Evolutionary conservation across 441 rosid species (phyloP), one percentile per base, ranked within the genome.

Genomic region (Capsella rubella): DNA sequence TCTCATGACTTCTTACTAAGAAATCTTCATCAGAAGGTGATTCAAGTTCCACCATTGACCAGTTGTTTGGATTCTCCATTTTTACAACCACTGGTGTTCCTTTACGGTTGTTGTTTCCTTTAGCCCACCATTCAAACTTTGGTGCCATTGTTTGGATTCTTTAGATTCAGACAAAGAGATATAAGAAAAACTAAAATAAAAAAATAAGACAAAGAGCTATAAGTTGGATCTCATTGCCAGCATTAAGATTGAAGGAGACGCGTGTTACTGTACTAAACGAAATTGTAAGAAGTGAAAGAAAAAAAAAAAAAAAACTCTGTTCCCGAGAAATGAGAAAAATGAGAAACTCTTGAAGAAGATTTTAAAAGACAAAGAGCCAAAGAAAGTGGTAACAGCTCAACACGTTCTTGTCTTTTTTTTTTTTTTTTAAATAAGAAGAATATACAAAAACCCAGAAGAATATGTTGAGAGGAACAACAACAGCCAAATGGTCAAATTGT

Each of bases 1-100:
- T 87, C 45, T 93, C 89, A 11, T 79, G 73, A 32, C 18, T 55
- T 69, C 79, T 27, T 75, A 77, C 66, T 64, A 90, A 69, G 71
- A 95, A 90, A 75, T 95, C 97, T 15, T 88, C 91, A 29, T 89
- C 92, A 0, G 89, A 77, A 0, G 97, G 93, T 40, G 84, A 85
- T 59, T 95, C 90, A 2, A 95, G 86, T 82, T 95, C 98, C 8
- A 89, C 87, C 98, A 95, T 92, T 40, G 98, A 92, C 98, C 97
- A 95, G 82, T 92, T 92, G 82, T 95, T 90, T 3, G 99, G 99
- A 75, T 92, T 92, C 75, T 90, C 94, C 98, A 95, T 90, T 77
- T 92, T 95, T 31, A 95, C 92, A 14, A 95, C 93, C 4, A 95
- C 99, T 29, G 99, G 95, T 2, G 99, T 95, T 4, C 98, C 97